Evolutionary conservation across 2,329 filamentous ascomycete genomes (phyloP).

Genomic region (Aureobasidium sp.): DNA sequence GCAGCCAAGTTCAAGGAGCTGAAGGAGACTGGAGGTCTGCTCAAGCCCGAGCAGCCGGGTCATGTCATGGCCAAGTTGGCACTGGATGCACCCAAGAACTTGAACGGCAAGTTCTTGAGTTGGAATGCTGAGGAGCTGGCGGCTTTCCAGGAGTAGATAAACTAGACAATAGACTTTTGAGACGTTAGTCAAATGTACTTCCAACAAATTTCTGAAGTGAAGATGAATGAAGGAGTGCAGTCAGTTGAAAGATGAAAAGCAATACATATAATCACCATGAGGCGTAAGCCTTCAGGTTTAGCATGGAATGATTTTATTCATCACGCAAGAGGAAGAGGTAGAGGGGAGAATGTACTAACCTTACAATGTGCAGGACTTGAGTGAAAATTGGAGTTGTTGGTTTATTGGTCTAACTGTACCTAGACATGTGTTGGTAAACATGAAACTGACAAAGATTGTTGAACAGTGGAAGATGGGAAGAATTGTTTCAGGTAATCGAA

Average conservation of each 20-base stretch:
- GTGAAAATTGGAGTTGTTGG: background rate
- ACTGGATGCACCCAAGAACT: slow-evolving; percentile 51
- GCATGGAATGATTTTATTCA: slow-evolving; percentile 65
- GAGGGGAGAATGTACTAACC: background rate
- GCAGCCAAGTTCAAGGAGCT: slow-evolving; percentile 58
- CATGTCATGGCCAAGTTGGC: slow-evolving; percentile 76
- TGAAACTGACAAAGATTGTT: background rate
- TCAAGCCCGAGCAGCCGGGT: slow-evolving; percentile 77
- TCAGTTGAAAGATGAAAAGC: slow-evolving; percentile 86
- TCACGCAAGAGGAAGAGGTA: slow-evolving; percentile 37
- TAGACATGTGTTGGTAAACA: slow-evolving; percentile 7
- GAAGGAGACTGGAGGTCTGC: slow-evolving; percentile 60
- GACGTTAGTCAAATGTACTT: slow-evolving; percentile 4
- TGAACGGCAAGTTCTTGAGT: slow-evolving; percentile 68
- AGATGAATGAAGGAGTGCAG: slow-evolving; percentile 15
- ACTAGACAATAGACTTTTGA: background rate
- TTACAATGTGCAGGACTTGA: background rate
- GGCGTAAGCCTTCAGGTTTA: slow-evolving; percentile 57
- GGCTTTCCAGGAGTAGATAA: slow-evolving; percentile 40
- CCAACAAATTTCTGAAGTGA: background rate
- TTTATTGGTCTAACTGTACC: background rate
- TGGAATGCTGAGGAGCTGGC: slow-evolving; percentile 48
- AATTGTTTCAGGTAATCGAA: slow-evolving; percentile 38
- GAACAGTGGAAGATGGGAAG: background rate
- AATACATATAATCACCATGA: slow-evolving; percentile 58